A percentile compares a stretch with the other conserved stretches of the same genome.
Evolutionary conservation across 768 basidiomycete genomes (phyloP).

Genomic region (Lactarius psammicola): DNA sequence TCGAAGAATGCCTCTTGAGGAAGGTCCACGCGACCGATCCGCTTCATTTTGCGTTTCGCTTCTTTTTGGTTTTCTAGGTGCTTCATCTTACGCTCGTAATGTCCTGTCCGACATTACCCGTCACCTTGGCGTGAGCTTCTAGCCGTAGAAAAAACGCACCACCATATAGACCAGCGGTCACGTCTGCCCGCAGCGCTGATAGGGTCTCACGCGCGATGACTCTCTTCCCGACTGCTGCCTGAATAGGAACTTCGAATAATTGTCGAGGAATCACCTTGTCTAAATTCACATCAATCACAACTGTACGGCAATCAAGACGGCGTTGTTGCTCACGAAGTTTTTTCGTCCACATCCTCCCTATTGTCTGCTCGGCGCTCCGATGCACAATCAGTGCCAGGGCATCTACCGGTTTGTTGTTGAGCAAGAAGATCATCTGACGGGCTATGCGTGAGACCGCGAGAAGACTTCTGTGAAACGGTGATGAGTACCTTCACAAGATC

Average conservation of each 20-base stretch:
- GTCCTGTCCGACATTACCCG: constrained; percentile 44
- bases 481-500: constrained; percentile 73
- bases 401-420: constrained; percentile 89
- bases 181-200: constrained; percentile 83
- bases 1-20: constrained; percentile 97
- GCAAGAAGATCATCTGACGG: constrained; percentile 79
- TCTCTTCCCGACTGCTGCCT: constrained; percentile 84
- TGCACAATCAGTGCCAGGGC: constrained; percentile 93
- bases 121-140: constrained; percentile 1
- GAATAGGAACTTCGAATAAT: constrained; percentile 92
- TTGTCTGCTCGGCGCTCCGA: constrained; percentile 65
- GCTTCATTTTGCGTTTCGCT: constrained; percentile 86
- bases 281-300: constrained; percentile 33
- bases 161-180: constrained; percentile 92
- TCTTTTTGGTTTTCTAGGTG: constrained; percentile 90
- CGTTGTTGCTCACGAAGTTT: constrained; percentile 69
- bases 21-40: constrained; percentile 81
- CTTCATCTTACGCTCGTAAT: constrained; percentile 92
- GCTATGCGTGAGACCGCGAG: constrained; percentile 4
- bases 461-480: constrained; percentile 7
- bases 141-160: constrained; percentile 42
- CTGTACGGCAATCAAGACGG: not conserved
- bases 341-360: constrained; percentile 85
- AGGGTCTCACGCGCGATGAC: constrained; percentile 89
- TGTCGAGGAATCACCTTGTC: constrained; percentile 92